Evolutionary conservation across 345 rosid species (phyloP), one percentile per base, ranked within the genome.

Genomic region (Acer negundo): DNA sequence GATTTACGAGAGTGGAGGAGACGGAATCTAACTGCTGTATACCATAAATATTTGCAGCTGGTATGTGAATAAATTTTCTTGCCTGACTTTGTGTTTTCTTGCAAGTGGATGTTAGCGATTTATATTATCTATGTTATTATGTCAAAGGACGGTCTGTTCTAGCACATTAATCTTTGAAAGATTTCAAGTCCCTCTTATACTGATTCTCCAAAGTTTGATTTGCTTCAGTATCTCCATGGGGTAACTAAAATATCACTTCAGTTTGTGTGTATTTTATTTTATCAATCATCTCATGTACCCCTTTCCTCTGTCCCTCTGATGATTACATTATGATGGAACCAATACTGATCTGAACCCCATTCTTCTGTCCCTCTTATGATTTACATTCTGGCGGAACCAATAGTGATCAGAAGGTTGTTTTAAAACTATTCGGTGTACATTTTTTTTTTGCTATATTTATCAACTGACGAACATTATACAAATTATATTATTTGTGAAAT

Each of bases 1-100:
- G 95, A 93, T 80, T 89, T 96, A 67, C 80, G 75, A 70, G 88
- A 89, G 74, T 96, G 99, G 99, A 94, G 95, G 83, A 88, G 80
- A 70, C 83, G 78, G 74, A 88, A 90, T 78, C 72, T 91, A 73
- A 89, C 97, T 23, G 79, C 85, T 47, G 77, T 80, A 28, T 93
- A 93, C 80, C 78, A 80, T 28, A 81, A 84, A 79, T 93, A 90
- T 85, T 79, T 92, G 83, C 85, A 85, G 78, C 44, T 84, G 99
- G 99, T 95, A 93, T 51, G 89, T 9, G 16, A 38, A 42, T 55
- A 19, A n/a, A 28, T 59, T 59, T 23, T 63, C 40, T 55, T 17
- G 8, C 24, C 62, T 64, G 66, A 62, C 66, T n/a, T 67, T 79
- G 72, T 38, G 20, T 62, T 56, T 70, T 17, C 66, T 53, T 70